phyloP scores from a whole-genome alignment of 257 asterid genomes.

The Mentha longifolia region DNA sequence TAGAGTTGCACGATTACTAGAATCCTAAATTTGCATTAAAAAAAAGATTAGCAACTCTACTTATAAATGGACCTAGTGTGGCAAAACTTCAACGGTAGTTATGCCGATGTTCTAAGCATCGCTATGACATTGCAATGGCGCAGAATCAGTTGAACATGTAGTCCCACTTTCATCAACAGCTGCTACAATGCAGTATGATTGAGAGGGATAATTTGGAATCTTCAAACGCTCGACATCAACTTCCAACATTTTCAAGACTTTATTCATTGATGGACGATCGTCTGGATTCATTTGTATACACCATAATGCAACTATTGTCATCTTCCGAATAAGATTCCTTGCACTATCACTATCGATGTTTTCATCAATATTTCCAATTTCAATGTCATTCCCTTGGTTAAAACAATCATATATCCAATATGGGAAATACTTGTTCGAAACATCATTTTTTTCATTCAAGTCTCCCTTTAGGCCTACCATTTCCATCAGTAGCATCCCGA shows the following conservation, averaged over 20 bases:
- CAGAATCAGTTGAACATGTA: background rate
- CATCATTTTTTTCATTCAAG: background rate
- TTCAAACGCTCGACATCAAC: conserved; percentile 5
- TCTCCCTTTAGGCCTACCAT: conserved; percentile 28
- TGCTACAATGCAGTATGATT: background rate
- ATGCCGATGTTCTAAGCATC: too few relatives aligned
- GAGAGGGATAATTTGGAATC: conserved; percentile 16
- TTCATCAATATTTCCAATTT: background rate
- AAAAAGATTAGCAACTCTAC: too few relatives aligned
- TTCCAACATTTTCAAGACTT: conserved; percentile 6
- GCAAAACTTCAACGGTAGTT: conserved; percentile 12
- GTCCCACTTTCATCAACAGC: background rate
- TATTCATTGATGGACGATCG: conserved; percentile 10
- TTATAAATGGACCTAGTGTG: background rate
- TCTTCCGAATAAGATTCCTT: background rate
- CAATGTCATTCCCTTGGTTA: background rate
- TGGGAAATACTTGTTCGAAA: conserved; percentile 14
- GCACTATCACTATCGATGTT: background rate
- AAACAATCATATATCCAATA: conserved; percentile 18
- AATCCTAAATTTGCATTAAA: too few relatives aligned
- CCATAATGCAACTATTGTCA: conserved; percentile 19
- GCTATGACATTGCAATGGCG: background rate
- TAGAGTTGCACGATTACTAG: background rate
- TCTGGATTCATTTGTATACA: conserved; percentile 17
- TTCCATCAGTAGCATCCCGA: conserved; percentile 39